Evolutionary conservation across 257 asterid genomes (phyloP).

Genomic region (Solanum appendiculatum): DNA sequence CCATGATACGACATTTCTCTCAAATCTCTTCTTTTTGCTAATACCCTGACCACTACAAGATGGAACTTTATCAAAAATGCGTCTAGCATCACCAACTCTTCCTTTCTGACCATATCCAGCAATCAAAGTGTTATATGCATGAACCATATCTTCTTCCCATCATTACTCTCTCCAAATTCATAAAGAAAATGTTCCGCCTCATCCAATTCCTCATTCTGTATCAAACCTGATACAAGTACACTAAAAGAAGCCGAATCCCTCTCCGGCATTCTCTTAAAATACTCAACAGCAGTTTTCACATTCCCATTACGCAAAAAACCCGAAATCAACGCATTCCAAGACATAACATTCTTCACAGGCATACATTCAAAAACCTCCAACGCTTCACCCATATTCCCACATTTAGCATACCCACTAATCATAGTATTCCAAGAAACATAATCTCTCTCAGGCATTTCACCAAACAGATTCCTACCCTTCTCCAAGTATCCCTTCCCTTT

Average conservation of each 20-base stretch:
- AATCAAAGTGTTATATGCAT: constrained; percentile 76
- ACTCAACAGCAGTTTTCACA: constrained; percentile 39
- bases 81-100: constrained; percentile 51
- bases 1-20: constrained; percentile 63
- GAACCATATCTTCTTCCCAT: constrained; percentile 27
- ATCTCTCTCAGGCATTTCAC: constrained; percentile 46
- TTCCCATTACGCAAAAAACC: constrained; percentile 61
- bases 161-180: constrained; percentile 19
- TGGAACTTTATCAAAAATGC: constrained; percentile 52
- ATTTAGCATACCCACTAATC: constrained; percentile 76
- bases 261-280: constrained; percentile 53
- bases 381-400: constrained; percentile 55
- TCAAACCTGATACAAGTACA: constrained; percentile 64
- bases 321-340: constrained; percentile 74
- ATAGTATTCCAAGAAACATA: constrained; percentile 74
- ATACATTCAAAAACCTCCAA: constrained; percentile 34
- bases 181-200: constrained; percentile 45
- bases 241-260: constrained; percentile 59
- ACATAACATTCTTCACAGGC: constrained; percentile 60
- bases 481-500: constrained; percentile 27
- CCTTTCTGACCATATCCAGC: constrained; percentile 81
- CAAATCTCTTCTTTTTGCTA: constrained; percentile 16
- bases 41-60: background rate
- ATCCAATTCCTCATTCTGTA: constrained; percentile 42
- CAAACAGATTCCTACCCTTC: constrained; percentile 51